Base-by-base conservation (phyloP, 345 rosid species). In the Sapria himalayana region DNA sequence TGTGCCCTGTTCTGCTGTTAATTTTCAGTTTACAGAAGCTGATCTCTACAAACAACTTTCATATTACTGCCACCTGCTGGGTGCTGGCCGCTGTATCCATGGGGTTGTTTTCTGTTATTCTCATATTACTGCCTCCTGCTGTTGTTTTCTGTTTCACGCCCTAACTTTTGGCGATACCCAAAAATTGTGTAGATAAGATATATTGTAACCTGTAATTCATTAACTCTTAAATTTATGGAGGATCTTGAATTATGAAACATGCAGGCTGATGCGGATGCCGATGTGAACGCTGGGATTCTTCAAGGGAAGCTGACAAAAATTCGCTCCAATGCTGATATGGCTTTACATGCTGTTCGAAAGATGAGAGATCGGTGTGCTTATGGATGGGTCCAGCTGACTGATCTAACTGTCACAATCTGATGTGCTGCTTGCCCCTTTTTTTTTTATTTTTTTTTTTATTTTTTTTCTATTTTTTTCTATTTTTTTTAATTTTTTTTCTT, bases 41-140 rank as follows among this genome's bases (percentile, higher is more conserved):
- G 81, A 82, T 46, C 63, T 89, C 35, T 89, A 79, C 78, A 82
- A 50, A 73, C 98, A 89, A 51, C 92, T 89, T 13, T 33, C 92
- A 2, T 89, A 74, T 45, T 89, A 74, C 56, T 76, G 95, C 57
- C 59, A 79, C 63, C 38, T 89, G 31, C 51, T 89, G 58, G 93
- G 82, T 44, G 69, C 94, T 2, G 56, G 49, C 17, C 64, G 55
- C 48, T 57, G 81, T 71, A 19, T 69, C 19, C 91, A 76, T 37
- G 82, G 79, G 95, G 98, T 89, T 23, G 22, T 16, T 48, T 5
- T 38, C 9, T 23, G 10, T 15, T 14, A n/a, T 33, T 15, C 43
- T 1, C n/a, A n/a, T n/a, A n/a, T n/a, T n/a, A n/a, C n/a, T 3
- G 34, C 1, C 7, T 9, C 20, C 36, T 7, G 14, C 3, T 10